Evolutionary conservation across 2,329 filamentous ascomycete species (phyloP).

Genomic region (Colletotrichum eremochloae): DNA sequence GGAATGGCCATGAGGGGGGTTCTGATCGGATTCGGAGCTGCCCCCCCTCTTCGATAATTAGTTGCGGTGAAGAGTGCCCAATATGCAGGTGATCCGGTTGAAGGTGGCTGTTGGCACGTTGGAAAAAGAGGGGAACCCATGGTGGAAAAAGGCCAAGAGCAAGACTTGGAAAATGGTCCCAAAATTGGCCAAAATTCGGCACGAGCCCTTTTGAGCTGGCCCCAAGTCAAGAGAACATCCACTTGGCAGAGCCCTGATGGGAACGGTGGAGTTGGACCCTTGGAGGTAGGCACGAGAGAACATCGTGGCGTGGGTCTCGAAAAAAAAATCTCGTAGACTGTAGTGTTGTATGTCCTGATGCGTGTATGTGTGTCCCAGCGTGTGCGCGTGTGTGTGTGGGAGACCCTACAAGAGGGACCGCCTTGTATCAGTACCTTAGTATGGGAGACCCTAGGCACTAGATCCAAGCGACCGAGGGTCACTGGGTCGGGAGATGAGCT

Average conservation of each 20-base stretch:
- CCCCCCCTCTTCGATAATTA: background rate
- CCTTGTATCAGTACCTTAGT: no score
- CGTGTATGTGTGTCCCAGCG: background rate
- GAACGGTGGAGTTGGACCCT: constrained; percentile 38
- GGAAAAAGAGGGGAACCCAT: constrained; percentile 31
- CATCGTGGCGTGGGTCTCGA: constrained; percentile 13
- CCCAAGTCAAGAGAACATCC: constrained; percentile 18
- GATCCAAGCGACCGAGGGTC: constrained; percentile 11
- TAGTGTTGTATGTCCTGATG: constrained; percentile 14
- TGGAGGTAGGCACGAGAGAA: constrained; percentile 25
- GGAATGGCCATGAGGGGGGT: constrained; percentile 18
- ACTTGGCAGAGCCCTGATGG: constrained; percentile 20
- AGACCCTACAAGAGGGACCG: no score
- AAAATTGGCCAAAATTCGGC: background rate
- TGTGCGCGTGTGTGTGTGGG: no score
- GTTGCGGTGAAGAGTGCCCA: constrained; percentile 42
- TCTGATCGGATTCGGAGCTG: constrained; percentile 34
- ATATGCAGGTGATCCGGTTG: constrained; percentile 40
- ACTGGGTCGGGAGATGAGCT: constrained; percentile 26
- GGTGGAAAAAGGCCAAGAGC: background rate
- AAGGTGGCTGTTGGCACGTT: constrained; percentile 26
- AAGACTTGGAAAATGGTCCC: constrained; percentile 9
- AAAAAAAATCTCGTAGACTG: constrained; percentile 11
- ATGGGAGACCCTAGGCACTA: constrained; percentile 10
- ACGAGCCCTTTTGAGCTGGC: constrained; percentile 23